phyloP scores from a whole-genome alignment of 495 filamentous ascomycete species.

The Echria macrotheca region DNA sequence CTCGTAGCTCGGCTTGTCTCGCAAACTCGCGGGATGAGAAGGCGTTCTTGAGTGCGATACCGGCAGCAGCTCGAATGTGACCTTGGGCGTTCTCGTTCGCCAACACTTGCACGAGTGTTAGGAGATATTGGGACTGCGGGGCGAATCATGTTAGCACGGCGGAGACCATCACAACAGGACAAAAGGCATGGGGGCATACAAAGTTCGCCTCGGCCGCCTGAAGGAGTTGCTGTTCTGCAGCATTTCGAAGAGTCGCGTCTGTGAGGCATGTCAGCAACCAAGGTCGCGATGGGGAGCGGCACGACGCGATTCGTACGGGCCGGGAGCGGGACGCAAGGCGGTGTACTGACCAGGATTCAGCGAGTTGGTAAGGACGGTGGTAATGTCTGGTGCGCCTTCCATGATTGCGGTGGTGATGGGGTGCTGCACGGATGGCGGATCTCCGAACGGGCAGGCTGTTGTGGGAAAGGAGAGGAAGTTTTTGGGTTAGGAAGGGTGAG shows the following conservation, averaged over 20 bases:
- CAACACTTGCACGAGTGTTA: slow-evolving; percentile 83
- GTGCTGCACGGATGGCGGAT: slow-evolving; percentile 9
- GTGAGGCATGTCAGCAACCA: slow-evolving; percentile 17
- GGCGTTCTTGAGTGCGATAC: slow-evolving; percentile 94
- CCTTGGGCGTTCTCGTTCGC: slow-evolving; percentile 81
- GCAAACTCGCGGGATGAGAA: slow-evolving; percentile 86
- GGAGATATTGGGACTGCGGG: slow-evolving; percentile 76
- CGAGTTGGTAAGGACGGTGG: slow-evolving; percentile 78
- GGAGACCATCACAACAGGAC: background rate
- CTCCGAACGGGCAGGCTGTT: slow-evolving; percentile 17
- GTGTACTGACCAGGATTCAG: slow-evolving; percentile 72
- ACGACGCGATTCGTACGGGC: slow-evolving; percentile 16
- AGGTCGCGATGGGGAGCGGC: slow-evolving; percentile 11
- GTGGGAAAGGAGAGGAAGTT: slow-evolving; percentile 20
- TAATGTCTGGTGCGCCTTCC: slow-evolving; percentile 49
- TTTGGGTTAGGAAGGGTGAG: slow-evolving; percentile 27
- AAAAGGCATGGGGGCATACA: slow-evolving; percentile 52
- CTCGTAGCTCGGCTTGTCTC: slow-evolving; percentile 79
- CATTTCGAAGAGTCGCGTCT: slow-evolving; percentile 87
- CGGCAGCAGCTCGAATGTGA: slow-evolving; percentile 84
- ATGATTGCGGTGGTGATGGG: slow-evolving; percentile 32
- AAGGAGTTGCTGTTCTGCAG: slow-evolving; percentile 87
- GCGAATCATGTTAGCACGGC: slow-evolving; percentile 15
- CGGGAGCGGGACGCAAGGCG: slow-evolving; percentile 12
- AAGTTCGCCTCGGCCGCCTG: slow-evolving; percentile 92